Evolutionary conservation across 2,329 filamentous ascomycete species (phyloP).

Genomic region (Fusarium nurragi): DNA sequence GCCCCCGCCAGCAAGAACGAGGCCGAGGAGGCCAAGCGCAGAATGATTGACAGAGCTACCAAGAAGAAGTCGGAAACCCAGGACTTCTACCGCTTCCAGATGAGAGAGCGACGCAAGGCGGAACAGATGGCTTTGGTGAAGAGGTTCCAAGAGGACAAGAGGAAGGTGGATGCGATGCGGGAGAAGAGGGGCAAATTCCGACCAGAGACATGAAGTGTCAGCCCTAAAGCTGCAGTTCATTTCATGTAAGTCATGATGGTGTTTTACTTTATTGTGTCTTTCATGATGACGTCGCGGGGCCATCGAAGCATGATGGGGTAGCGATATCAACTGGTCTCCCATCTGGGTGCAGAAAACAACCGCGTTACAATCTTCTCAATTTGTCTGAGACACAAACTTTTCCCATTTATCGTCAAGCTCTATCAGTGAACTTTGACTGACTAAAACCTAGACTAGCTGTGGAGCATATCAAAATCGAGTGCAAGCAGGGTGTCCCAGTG

Average conservation of each 20-base stretch:
- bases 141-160: constrained; percentile 80
- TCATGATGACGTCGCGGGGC: constrained; percentile 65
- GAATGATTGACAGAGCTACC: constrained; percentile 70
- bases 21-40: constrained; percentile 67
- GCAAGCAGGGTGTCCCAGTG: not conserved
- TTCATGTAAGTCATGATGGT: constrained; percentile 27
- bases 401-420: constrained; percentile 45
- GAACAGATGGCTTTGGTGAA: constrained; percentile 73
- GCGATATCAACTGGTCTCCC: constrained; percentile 39
- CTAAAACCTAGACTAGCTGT: not conserved
- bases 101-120: constrained; percentile 79
- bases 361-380: constrained; percentile 75
- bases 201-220: constrained; percentile 55
- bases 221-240: constrained; percentile 3
- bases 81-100: constrained; percentile 88
- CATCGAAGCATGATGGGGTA: constrained; percentile 52
- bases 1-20: constrained; percentile 80
- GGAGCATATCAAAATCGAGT: not conserved
- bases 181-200: constrained; percentile 71
- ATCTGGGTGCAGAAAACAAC: constrained; percentile 67
- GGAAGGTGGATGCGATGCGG: constrained; percentile 76
- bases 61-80: constrained; percentile 70
- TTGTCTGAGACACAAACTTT: constrained; percentile 57
- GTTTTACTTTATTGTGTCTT: constrained; percentile 8
- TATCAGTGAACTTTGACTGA: constrained; percentile 13